A percentile compares a stretch with the other conserved stretches of the same genome.
phyloP scores from a whole-genome alignment of 306 rosid species.

The Acacia confusa region DNA sequence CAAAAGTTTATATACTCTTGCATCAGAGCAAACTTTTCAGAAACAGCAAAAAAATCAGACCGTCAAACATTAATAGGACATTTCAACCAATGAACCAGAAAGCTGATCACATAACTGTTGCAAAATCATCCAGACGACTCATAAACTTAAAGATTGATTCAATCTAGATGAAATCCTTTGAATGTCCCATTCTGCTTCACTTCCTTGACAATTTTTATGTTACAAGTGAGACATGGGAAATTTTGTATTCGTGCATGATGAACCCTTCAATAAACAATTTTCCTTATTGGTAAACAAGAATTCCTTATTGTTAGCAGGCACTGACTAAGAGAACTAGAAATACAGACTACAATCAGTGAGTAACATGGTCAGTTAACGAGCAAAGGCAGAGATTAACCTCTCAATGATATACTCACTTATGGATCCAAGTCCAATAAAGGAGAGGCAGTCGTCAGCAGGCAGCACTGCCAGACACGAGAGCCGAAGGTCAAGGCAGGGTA shows the following conservation, averaged over 20 bases:
- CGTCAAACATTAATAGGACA: background rate
- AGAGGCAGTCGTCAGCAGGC: background rate
- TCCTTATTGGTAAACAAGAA: no score
- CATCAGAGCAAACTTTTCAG: background rate
- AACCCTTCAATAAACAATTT: background rate
- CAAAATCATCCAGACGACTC: background rate
- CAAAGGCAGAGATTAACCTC: background rate
- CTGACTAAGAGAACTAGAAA: background rate
- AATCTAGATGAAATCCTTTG: background rate
- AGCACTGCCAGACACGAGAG: background rate
- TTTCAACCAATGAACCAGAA: background rate
- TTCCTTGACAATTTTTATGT: background rate
- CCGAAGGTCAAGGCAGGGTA: background rate
- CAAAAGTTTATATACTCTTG: no score
- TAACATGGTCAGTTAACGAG: background rate
- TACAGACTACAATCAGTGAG: background rate
- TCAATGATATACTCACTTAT: background rate
- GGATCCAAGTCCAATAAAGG: background rate
- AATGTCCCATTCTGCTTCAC: background rate
- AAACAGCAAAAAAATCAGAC: background rate
- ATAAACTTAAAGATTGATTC: background rate
- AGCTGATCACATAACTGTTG: background rate
- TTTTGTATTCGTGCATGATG: background rate
- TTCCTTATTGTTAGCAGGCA: background rate
- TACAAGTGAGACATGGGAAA: background rate